These are phyloP conservation scores for Discostella pseudostelligera DNA, from an alignment of 108 stramenopile species.

Conservation along the genomic window DNA sequence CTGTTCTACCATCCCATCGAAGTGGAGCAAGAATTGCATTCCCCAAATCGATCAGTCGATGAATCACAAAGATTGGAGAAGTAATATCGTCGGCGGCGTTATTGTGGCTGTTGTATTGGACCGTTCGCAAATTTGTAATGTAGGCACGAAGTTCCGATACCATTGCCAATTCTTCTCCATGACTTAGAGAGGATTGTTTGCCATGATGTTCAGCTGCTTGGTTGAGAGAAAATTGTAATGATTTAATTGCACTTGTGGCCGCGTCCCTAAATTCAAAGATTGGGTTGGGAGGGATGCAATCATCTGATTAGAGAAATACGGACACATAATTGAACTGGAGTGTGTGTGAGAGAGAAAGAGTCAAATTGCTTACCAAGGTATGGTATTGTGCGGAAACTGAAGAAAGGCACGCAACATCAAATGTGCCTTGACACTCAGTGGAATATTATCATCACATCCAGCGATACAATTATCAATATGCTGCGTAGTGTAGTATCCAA, in stretches of 20 bases:
- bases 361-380: conserved; percentile 22
- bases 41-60: conserved; percentile 1
- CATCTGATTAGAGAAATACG: not conserved
- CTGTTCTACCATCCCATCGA: too few relatives aligned
- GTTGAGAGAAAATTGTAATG: conserved; percentile 14
- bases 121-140: conserved; percentile 7
- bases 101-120: not conserved
- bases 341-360: not conserved
- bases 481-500: too few relatives aligned
- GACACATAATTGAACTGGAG: too few relatives aligned
- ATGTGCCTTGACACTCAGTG: conserved; percentile 23
- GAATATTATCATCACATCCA: not conserved
- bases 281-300: not conserved
- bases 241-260: conserved; percentile 10
- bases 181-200: conserved; percentile 7
- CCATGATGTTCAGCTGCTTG: not conserved
- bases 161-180: conserved; percentile 26
- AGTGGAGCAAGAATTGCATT: conserved; percentile 24
- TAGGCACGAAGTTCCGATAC: conserved; percentile 37
- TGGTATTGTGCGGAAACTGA: conserved; percentile 3
- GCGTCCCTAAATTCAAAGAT: conserved; percentile 16
- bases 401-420: conserved; percentile 27
- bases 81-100: conserved; percentile 1
- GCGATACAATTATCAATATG: too few relatives aligned
- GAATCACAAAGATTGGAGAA: too few relatives aligned